Evolutionary conservation across 768 basidiomycete genomes (phyloP).

Genomic region (Phlebiopsis flavidoalba): DNA sequence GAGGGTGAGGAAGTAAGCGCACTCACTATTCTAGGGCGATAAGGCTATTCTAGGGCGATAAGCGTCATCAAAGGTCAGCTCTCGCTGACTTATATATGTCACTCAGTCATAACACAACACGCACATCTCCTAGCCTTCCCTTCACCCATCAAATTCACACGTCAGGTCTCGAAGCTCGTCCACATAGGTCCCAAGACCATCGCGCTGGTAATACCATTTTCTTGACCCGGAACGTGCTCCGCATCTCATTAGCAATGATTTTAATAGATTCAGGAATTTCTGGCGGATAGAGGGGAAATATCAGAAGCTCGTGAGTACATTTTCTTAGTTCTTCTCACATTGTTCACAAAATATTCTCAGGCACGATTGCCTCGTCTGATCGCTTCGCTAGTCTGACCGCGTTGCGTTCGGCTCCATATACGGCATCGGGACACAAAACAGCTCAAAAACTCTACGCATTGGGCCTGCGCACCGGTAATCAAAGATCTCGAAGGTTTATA

Average conservation of each 20-base stretch:
- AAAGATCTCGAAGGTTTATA: slow-evolving; percentile 66
- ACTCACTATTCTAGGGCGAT: slow-evolving; percentile 69
- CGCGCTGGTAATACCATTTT: slow-evolving; percentile 22
- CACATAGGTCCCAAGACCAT: slow-evolving; percentile 34
- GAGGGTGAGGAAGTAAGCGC: slow-evolving; percentile 67
- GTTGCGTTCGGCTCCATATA: slow-evolving; percentile 65
- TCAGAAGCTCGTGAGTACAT: slow-evolving; percentile 48
- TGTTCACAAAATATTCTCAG: not conserved
- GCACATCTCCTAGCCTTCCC: slow-evolving; percentile 28
- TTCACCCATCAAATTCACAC: slow-evolving; percentile 21
- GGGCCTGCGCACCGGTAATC: slow-evolving; percentile 62
- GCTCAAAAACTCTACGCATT: slow-evolving; percentile 61
- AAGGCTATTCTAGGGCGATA: slow-evolving; percentile 67
- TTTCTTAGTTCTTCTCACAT: not conserved
- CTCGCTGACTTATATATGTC: not conserved
- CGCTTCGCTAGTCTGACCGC: slow-evolving; percentile 52
- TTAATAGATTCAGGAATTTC: slow-evolving; percentile 59
- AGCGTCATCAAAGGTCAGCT: slow-evolving; percentile 39
- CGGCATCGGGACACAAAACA: slow-evolving; percentile 67
- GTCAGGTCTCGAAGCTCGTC: slow-evolving; percentile 28
- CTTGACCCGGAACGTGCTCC: too few relatives aligned
- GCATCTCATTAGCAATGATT: not conserved
- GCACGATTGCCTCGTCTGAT: slow-evolving; percentile 33
- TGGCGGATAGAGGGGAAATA: slow-evolving; percentile 48
- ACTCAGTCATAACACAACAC: not conserved